These are phyloP conservation scores for Cerrena zonata DNA, from an alignment of 1,284 basidiomycete genomes.

Conservation along the genomic window DNA sequence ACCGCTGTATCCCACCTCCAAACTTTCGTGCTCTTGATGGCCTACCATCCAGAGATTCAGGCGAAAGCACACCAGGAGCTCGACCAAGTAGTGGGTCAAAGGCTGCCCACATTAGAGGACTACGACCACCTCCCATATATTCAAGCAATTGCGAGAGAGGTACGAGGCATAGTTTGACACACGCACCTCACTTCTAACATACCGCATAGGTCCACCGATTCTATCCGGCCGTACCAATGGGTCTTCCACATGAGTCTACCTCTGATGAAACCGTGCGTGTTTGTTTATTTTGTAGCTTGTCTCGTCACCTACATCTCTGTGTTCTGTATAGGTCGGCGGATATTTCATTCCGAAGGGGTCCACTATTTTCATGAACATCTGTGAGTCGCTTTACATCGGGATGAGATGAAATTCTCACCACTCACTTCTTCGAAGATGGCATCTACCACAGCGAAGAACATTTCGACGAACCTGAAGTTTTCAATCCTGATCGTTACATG, in stretches of 20 bases:
- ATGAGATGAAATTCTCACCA: no score
- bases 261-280: not conserved
- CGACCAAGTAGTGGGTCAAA: conserved; percentile 27
- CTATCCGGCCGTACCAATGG: not conserved
- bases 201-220: conserved; percentile 5
- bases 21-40: conserved; percentile 6
- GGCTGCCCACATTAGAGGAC: conserved; percentile 23
- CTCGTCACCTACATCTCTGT: no score
- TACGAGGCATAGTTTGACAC: not conserved
- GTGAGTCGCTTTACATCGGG: not conserved
- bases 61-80: conserved; percentile 25
- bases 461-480: conserved; percentile 6
- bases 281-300: not conserved
- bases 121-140: conserved; percentile 25
- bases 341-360: conserved; percentile 6
- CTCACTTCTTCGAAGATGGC: not conserved
- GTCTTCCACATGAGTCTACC: not conserved
- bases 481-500: conserved; percentile 8
- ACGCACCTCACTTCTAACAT: no score
- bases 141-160: conserved; percentile 24
- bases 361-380: conserved; percentile 6
- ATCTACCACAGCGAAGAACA: conserved; percentile 4
- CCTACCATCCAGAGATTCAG: conserved; percentile 20
- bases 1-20: conserved; percentile 15
- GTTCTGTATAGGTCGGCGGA: conserved; percentile 1